Evolutionary conservation across 1,284 basidiomycete species (phyloP).

Genomic region (Pterulicium gracile): DNA sequence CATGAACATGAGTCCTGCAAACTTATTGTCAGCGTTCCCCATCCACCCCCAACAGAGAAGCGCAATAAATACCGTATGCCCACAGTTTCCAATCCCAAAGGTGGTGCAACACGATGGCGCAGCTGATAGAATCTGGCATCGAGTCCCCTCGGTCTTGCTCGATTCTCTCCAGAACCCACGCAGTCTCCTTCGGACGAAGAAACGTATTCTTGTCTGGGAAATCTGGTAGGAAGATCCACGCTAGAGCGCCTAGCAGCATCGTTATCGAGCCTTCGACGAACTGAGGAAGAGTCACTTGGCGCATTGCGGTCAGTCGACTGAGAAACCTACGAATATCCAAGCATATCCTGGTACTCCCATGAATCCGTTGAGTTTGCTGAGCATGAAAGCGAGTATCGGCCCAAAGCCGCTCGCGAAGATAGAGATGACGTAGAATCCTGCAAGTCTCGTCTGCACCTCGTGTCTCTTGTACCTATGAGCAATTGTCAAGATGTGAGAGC

Average conservation of each 20-base stretch:
- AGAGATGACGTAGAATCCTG: conserved; percentile 27
- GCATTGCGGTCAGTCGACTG: conserved; percentile 1
- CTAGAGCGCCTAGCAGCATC: conserved; percentile 22
- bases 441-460: conserved; percentile 18
- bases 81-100: conserved; percentile 32
- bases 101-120: conserved; percentile 23
- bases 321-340: conserved; percentile 34
- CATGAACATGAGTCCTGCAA: conserved; percentile 29
- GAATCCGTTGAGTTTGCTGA: conserved; percentile 25
- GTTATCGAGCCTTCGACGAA: conserved; percentile 30
- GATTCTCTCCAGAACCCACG: conserved; percentile 27
- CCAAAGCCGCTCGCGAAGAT: conserved; percentile 27
- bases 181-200: conserved; percentile 27
- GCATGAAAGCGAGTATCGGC: conserved; percentile 20
- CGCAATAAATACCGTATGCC: conserved; percentile 24
- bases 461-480: conserved; percentile 6
- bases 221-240: conserved; percentile 27
- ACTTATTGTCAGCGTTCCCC: neutral
- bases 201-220: conserved; percentile 33
- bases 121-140: conserved; percentile 26
- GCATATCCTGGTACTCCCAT: conserved; percentile 29
- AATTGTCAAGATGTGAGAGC: neutral
- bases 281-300: conserved; percentile 12
- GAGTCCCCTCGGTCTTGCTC: conserved; percentile 34
- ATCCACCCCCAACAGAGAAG: neutral